Percentiles rank a stretch among this genome's conserved stretches.
Evolutionary conservation across 176 grass and related monocot genomes (phyloP).

Genomic region (Oryza glaberrima): DNA sequence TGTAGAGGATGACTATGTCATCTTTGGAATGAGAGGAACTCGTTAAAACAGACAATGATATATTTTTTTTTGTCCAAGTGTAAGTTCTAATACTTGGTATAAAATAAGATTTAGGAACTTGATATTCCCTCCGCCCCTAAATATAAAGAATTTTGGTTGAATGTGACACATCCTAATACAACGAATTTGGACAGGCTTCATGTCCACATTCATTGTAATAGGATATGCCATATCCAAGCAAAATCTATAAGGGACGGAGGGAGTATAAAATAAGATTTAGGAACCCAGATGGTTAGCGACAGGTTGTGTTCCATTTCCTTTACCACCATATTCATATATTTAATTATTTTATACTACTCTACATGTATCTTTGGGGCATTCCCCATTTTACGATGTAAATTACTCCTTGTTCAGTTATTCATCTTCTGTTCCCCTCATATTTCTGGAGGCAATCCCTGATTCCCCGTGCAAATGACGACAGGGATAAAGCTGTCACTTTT

Average conservation of each 20-base stretch:
- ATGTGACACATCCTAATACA: too few species aligned
- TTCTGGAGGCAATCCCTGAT: not conserved
- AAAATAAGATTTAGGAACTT: constrained; percentile 44
- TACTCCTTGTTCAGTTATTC: not conserved
- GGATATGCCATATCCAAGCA: too few species aligned
- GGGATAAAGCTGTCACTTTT: too few species aligned
- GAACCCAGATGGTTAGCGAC: constrained; percentile 2
- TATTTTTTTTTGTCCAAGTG: constrained; percentile 15
- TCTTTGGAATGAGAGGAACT: constrained; percentile 43
- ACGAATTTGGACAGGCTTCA: too few species aligned
- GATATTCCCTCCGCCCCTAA: too few species aligned
- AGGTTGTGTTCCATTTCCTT: not conserved
- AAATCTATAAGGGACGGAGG: too few species aligned
- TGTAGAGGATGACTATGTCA: constrained; percentile 41
- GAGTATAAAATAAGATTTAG: constrained; percentile 45
- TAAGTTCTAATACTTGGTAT: constrained; percentile 31
- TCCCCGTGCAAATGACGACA: too few species aligned
- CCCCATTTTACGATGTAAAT: not conserved
- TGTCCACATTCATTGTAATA: too few species aligned
- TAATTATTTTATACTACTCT: not conserved
- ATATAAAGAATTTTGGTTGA: too few species aligned
- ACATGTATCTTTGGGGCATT: not conserved
- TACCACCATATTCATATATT: not conserved
- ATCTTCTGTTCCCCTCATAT: not conserved
- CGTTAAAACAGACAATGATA: constrained; percentile 29